Evolutionary conservation across 352 stramenopile genomes (phyloP).

Genomic region (Phytophthora chlamydospora): DNA sequence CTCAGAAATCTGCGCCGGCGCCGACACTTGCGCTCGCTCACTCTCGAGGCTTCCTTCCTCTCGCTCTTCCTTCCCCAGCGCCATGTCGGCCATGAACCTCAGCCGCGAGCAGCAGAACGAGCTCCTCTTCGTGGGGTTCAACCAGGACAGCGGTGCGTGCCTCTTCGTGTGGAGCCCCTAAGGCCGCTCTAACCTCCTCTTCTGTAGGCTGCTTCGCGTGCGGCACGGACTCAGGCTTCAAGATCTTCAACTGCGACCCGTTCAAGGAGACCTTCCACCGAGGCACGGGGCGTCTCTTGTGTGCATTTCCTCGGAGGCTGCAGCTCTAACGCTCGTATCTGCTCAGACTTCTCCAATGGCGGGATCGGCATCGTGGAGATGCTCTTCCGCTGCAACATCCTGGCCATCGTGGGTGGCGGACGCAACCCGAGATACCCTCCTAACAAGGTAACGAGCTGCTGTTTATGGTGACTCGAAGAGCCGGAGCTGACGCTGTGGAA

Average conservation of each 20-base stretch:
- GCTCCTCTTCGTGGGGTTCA: slow-evolving; percentile 95
- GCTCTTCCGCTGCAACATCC: slow-evolving; percentile 99
- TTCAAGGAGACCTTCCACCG: slow-evolving; percentile 97
- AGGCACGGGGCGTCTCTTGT: slow-evolving; percentile 38
- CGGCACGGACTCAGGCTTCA: slow-evolving; percentile 96
- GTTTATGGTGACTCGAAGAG: not conserved
- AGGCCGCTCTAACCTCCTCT: not conserved
- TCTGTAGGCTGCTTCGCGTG: slow-evolving; percentile 92
- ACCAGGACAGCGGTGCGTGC: slow-evolving; percentile 90
- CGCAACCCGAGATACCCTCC: slow-evolving; percentile 93
- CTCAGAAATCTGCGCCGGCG: slow-evolving; percentile 29
- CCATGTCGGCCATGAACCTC: slow-evolving; percentile 83
- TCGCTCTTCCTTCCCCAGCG: not conserved
- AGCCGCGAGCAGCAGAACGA: slow-evolving; percentile 92
- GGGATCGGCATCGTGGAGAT: slow-evolving; percentile 99
- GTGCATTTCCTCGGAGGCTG: not conserved
- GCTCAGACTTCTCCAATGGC: slow-evolving; percentile 91
- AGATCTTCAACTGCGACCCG: slow-evolving; percentile 98
- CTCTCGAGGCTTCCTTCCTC: slow-evolving; percentile 9
- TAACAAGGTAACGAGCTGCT: slow-evolving; percentile 89
- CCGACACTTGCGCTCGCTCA: slow-evolving; percentile 6
- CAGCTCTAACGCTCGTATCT: not conserved
- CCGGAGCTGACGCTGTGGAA: not conserved
- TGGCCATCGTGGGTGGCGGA: slow-evolving; percentile 94
- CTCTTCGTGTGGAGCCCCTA: not conserved